Evolutionary conservation across 2,329 filamentous ascomycete genomes (phyloP), one percentile per base, ranked within the genome.

Genomic region (Scedosporium boydii): DNA sequence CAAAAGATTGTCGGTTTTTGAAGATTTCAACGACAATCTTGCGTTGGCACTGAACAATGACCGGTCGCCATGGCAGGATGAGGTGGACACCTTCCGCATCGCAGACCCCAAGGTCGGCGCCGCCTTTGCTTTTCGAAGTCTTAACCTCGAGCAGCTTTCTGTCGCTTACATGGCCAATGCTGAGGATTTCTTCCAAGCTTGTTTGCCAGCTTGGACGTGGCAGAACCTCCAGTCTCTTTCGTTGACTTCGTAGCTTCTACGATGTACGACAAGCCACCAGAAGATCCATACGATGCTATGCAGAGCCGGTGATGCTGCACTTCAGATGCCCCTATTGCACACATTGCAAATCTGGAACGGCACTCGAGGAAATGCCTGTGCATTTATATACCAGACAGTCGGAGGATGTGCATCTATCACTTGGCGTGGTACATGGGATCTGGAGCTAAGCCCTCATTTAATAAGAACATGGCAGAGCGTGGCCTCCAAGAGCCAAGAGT

Each of bases 301-400:
- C 6, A 18, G 42, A 46, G 42, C 42, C 3, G 42, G 42, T 14
- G 4, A 4, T 18, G 42, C n/a, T 18, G 42, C 42, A 4, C 42
- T 14, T 14, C 56, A 48, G 74, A 29, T 75, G 70, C 70, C 70
- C n/a, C 66, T 65, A 56, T 6, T 75, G 42, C 66, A 69, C 26
- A 71, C 67, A 3, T 62, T 75, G 57, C 70, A 72, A 58, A 63
- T 75, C n/a, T 75, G 72, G 73, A 71, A 74, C 64, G 69, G 70
- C 56, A 60, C 58, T 44, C 68, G 63, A 51, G 68, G 44, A 14
- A 58, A 72, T 64, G 71, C 71, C 21, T 74, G 67, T 64, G 70
- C 71, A 18, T 72, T 75, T 55, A 72, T 72, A 63, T 74, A 72
- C 64, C 66, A 63, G 18, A 60, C 57, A 23, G 64, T 65, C n/a